These are phyloP conservation scores for Conticribra guillardii DNA, from an alignment of 108 stramenopile genomes.

Conservation along the genomic window DNA sequence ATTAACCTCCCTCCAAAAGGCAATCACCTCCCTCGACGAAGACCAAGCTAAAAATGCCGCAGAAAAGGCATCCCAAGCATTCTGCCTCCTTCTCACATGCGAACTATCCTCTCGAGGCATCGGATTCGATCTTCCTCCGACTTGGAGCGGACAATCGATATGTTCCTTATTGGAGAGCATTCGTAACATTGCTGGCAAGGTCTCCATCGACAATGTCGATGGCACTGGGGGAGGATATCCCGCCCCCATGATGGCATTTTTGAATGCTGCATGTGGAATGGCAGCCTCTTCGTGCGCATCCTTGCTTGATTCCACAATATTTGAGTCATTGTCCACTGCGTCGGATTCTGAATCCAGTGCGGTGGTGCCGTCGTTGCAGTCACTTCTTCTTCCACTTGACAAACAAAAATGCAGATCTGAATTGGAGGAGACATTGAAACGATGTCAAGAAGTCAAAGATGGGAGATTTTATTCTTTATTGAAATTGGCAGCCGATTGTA, in stretches of 20 bases:
- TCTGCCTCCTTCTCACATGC: constrained; percentile 12
- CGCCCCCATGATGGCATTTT: constrained; percentile 25
- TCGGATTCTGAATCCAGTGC: neutral
- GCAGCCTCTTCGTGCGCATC: constrained; percentile 16
- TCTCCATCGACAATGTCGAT: constrained; percentile 12
- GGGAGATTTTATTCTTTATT: constrained; percentile 35
- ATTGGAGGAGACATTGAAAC: constrained; percentile 8
- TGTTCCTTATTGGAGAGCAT: constrained; percentile 8
- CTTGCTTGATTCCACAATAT: neutral
- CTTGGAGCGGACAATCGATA: neutral
- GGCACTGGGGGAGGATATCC: constrained; percentile 4
- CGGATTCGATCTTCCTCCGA: constrained; percentile 2
- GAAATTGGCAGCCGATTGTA: constrained; percentile 1
- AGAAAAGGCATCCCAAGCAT: neutral
- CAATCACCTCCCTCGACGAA: constrained; percentile 14
- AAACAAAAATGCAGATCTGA: neutral
- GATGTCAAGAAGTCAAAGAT: constrained; percentile 48
- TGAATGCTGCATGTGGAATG: constrained; percentile 28
- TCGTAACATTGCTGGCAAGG: constrained; percentile 15
- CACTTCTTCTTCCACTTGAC: neutral
- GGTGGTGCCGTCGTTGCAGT: neutral
- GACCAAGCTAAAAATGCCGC: neutral
- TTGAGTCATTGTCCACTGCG: neutral
- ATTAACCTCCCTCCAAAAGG: constrained; percentile 30
- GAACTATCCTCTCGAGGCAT: constrained; percentile 32